These are phyloP conservation scores for Phytophthora sp. DNA, from an alignment of 352 stramenopile genomes.

Conservation along the genomic window DNA sequence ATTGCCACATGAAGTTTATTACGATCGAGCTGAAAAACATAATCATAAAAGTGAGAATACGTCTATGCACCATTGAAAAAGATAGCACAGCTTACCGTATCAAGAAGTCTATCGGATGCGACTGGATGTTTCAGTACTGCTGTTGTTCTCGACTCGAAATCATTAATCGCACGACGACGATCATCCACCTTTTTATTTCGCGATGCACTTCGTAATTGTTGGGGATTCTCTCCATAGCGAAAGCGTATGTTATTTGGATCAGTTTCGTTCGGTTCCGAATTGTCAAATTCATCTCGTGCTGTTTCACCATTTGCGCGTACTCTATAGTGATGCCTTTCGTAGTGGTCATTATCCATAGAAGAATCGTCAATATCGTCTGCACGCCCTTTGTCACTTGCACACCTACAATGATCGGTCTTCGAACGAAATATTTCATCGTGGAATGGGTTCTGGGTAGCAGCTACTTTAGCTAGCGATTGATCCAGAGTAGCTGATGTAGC, in stretches of 20 bases:
- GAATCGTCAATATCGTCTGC: not conserved
- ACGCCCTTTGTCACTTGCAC: not conserved
- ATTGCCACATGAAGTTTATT: constrained; percentile 34
- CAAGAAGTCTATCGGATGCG: constrained; percentile 17
- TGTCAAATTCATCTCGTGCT: not conserved
- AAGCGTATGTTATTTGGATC: constrained; percentile 16
- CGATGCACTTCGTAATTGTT: constrained; percentile 1
- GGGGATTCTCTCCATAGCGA: constrained; percentile 13
- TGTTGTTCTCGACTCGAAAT: constrained; percentile 5
- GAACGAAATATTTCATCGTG: constrained; percentile 13
- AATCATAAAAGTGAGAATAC: constrained; percentile 15
- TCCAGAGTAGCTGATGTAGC: constrained; percentile 21
- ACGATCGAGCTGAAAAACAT: constrained; percentile 26
- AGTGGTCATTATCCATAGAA: not conserved
- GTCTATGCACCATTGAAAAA: not conserved
- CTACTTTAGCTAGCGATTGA: constrained; percentile 27
- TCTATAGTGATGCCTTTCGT: constrained; percentile 6
- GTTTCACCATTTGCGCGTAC: not conserved
- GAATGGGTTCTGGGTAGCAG: constrained; percentile 29
- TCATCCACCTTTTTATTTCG: constrained; percentile 6
- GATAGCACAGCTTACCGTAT: constrained; percentile 22
- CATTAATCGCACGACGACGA: constrained; percentile 3
- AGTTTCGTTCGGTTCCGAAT: constrained; percentile 10
- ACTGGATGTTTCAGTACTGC: constrained; percentile 7
- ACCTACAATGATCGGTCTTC: constrained; percentile 4